phyloP scores from a whole-genome alignment of 2,329 filamentous ascomycete genomes.

The Fusarium buxicola region DNA sequence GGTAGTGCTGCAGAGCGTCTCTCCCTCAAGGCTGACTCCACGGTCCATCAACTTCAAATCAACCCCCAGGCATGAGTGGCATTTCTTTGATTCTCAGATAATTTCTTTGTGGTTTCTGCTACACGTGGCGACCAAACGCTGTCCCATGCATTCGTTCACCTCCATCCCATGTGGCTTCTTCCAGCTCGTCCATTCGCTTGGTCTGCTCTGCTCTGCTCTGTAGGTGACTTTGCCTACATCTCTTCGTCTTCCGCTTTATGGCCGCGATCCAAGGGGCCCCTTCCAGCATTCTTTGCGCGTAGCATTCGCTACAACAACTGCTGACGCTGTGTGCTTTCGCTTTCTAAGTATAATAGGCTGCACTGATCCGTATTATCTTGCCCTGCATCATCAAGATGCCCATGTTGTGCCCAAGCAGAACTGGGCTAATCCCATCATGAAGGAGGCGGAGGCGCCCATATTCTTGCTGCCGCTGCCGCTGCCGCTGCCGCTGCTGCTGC shows the following conservation, averaged over 20 bases:
- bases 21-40: slow-evolving; percentile 11
- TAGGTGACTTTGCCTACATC: slow-evolving; percentile 23
- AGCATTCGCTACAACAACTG: slow-evolving; percentile 27
- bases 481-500: slow-evolving; percentile 7
- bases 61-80: slow-evolving; percentile 31
- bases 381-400: slow-evolving; percentile 35
- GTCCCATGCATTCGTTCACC: slow-evolving; percentile 38
- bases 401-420: slow-evolving; percentile 35
- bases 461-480: slow-evolving; percentile 23
- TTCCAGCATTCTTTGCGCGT: slow-evolving; percentile 24
- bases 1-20: no score
- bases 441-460: slow-evolving; percentile 28
- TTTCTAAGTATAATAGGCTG: slow-evolving; percentile 43
- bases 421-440: slow-evolving; percentile 30
- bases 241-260: slow-evolving; percentile 30
- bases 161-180: slow-evolving; percentile 37
- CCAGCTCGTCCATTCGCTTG: slow-evolving; percentile 36
- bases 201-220: slow-evolving; percentile 15
- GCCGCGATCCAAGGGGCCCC: slow-evolving; percentile 34
- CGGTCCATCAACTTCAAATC: slow-evolving; percentile 4
- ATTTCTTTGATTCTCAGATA: slow-evolving; percentile 46
- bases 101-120: slow-evolving; percentile 45
- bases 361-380: slow-evolving; percentile 36
- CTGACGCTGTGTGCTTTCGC: slow-evolving; percentile 28
- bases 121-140: slow-evolving; percentile 43